Evolutionary conservation across 1,284 basidiomycete species (phyloP).

Genomic region (Microbotryum violaceum): DNA sequence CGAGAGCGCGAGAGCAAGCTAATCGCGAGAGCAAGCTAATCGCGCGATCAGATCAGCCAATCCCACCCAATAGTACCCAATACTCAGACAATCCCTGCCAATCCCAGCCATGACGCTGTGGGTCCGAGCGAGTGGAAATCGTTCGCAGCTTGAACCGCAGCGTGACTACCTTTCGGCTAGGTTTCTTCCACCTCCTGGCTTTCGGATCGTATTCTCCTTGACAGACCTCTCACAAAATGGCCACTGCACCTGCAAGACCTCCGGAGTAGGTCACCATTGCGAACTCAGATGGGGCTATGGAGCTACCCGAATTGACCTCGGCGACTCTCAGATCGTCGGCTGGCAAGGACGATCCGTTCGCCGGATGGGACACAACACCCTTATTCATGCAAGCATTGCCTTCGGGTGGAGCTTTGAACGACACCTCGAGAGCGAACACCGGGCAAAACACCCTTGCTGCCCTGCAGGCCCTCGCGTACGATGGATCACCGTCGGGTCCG

Average conservation of each 20-base stretch:
- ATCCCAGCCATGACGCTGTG: no score
- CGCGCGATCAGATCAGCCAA: no score
- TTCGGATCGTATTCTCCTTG: background rate
- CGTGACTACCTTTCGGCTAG: no score
- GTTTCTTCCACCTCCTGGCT: background rate
- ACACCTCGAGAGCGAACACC: background rate
- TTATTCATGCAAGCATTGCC: slow-evolving; percentile 91
- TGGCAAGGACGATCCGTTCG: slow-evolving; percentile 10
- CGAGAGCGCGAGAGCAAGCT: no score
- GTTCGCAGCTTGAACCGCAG: no score
- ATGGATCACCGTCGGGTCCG: slow-evolving; percentile 88
- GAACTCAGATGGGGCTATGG: background rate
- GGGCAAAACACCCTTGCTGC: slow-evolving; percentile 58
- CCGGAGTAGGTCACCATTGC: slow-evolving; percentile 1
- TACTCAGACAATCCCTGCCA: no score
- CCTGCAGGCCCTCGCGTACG: slow-evolving; percentile 73
- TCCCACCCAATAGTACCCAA: no score
- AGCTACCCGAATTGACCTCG: background rate
- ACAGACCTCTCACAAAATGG: background rate
- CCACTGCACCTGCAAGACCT: slow-evolving; percentile 7
- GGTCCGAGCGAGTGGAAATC: no score
- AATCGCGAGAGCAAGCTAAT: no score
- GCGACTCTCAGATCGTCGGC: slow-evolving; percentile 3
- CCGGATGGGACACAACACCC: slow-evolving; percentile 46
- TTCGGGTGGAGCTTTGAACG: slow-evolving; percentile 15